Evolutionary conservation across 768 basidiomycete genomes (phyloP).

Genomic region (Porpolomopsis calyptriformis): DNA sequence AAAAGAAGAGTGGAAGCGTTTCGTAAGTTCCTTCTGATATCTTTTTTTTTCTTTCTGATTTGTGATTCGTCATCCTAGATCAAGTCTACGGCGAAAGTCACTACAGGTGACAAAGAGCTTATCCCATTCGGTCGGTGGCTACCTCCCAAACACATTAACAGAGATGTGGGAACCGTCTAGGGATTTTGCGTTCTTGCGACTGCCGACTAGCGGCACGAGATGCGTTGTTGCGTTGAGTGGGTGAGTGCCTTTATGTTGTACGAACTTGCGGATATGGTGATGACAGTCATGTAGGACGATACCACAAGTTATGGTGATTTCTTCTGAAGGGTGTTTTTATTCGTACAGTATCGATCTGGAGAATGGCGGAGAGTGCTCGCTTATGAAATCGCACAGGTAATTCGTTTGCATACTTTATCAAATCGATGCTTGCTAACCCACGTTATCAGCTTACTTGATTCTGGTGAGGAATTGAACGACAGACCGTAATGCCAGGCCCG

Average conservation of each 20-base stretch:
- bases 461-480: constrained; percentile 22
- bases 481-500: no score
- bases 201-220: constrained; percentile 68
- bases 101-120: constrained; percentile 65
- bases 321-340: constrained; percentile 92
- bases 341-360: constrained; percentile 94
- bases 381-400: constrained; percentile 89
- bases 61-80: constrained; percentile 18
- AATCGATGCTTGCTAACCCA: background rate
- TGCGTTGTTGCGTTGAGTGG: constrained; percentile 85
- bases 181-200: constrained; percentile 83
- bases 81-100: constrained; percentile 56
- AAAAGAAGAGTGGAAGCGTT: constrained; percentile 47
- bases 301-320: constrained; percentile 96
- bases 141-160: constrained; percentile 79
- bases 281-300: constrained; percentile 51
- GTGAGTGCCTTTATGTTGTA: no score
- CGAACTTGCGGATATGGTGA: no score
- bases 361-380: constrained; percentile 86
- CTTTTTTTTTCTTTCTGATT: background rate
- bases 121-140: constrained; percentile 72
- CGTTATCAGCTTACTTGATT: constrained; percentile 23
- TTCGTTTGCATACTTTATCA: constrained; percentile 10
- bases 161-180: constrained; percentile 96
- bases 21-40: constrained; percentile 32